Evolutionary conservation across 192 early-diverging fungal genomes (phyloP).

Genomic region (Physocladia obscura): DNA sequence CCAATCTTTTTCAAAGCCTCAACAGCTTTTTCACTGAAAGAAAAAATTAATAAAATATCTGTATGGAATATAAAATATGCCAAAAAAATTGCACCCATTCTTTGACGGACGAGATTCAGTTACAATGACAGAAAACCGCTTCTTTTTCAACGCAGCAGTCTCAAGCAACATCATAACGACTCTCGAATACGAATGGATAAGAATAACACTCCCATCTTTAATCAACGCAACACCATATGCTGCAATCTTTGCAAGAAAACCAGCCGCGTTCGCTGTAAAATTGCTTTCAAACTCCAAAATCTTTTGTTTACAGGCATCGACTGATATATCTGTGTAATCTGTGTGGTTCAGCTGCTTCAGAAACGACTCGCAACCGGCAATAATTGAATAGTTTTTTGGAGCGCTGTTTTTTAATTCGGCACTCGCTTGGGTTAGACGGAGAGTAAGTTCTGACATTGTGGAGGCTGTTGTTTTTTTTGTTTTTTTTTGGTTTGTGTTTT

Average conservation of each 20-base stretch:
- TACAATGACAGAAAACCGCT: conserved; percentile 89
- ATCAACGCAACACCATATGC: conserved; percentile 40
- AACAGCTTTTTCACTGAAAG: conserved; percentile 48
- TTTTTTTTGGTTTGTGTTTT: no score
- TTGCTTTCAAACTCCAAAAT: conserved; percentile 68
- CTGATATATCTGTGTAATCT: conserved; percentile 12
- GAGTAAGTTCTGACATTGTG: conserved; percentile 87
- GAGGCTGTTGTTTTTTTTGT: no score
- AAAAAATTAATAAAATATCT: not conserved
- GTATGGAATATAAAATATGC: not conserved
- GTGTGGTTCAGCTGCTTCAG: conserved; percentile 63
- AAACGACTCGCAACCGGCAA: conserved; percentile 68
- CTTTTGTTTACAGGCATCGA: conserved; percentile 53
- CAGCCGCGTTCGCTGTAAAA: conserved; percentile 72
- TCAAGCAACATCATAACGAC: conserved; percentile 85
- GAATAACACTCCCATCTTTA: conserved; percentile 52
- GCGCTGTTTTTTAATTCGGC: conserved; percentile 64
- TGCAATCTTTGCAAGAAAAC: conserved; percentile 75
- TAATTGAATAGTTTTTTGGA: conserved; percentile 74
- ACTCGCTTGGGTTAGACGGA: conserved; percentile 67
- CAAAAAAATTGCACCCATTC: conserved; percentile 55
- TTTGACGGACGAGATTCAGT: conserved; percentile 83
- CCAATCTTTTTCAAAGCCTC: conserved; percentile 68
- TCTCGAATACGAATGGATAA: conserved; percentile 94
- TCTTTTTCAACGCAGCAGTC: conserved; percentile 70